Conservation (phyloP, 2,329 filamentous ascomycete genomes). For the Colletotrichum noveboracense region DNA sequence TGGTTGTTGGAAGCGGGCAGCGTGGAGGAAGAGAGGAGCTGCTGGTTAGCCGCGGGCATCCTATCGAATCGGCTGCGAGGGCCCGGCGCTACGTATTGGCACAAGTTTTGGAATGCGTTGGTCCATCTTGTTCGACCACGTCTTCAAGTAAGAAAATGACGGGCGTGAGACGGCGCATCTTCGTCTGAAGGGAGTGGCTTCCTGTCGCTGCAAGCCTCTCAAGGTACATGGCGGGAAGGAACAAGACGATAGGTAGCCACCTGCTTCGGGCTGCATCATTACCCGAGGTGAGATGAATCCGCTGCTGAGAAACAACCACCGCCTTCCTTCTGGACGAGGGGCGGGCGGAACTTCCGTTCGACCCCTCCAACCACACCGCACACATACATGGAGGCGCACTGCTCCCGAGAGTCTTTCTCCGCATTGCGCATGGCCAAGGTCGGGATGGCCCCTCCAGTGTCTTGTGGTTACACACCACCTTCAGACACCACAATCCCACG, state of each 20-base stretch:
- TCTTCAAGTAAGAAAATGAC: neutral
- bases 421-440: neutral
- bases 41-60: neutral
- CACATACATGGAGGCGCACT: neutral
- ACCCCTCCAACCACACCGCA: slow-evolving; percentile 10
- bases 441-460: neutral
- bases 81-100: neutral
- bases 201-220: neutral
- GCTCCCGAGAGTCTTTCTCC: neutral
- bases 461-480: neutral
- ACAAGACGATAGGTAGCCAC: neutral
- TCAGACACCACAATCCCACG: neutral
- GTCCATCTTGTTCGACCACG: neutral
- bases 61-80: neutral
- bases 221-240: neutral
- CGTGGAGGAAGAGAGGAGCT: neutral
- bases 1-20: neutral
- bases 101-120: neutral
- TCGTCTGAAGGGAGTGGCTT: neutral
- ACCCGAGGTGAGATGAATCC: slow-evolving; percentile 14
- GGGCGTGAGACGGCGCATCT: neutral
- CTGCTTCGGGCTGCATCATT: neutral
- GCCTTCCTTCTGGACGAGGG: neutral
- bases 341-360: slow-evolving; percentile 14
- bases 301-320: neutral